These are phyloP conservation scores for Desmodesmus armatus DNA, from an alignment of 139 green algal genomes.

Conservation along the genomic window DNA sequence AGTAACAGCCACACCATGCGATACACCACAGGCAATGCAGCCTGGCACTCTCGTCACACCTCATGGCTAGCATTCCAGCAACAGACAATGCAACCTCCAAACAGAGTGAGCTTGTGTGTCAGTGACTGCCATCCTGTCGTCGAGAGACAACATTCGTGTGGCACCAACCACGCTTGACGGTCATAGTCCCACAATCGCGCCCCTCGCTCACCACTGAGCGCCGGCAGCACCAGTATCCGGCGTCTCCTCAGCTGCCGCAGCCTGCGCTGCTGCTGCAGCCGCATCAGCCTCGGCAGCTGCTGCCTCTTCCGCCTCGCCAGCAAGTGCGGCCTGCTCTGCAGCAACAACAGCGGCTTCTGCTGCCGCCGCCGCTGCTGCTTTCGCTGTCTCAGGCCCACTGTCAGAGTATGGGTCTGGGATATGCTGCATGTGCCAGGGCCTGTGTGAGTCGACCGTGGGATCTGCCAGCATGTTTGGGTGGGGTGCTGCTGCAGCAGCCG, in stretches of 20 bases:
- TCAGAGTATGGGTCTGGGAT: background rate
- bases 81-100: too few relatives aligned
- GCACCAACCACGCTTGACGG: too few relatives aligned
- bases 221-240: slow-evolving; percentile 41
- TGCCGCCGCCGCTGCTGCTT: slow-evolving; percentile 17
- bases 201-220: slow-evolving; percentile 27
- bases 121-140: too few relatives aligned
- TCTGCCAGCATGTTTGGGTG: background rate
- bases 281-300: slow-evolving; percentile 16
- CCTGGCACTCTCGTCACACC: too few relatives aligned
- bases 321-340: slow-evolving; percentile 5
- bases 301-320: background rate
- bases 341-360: slow-evolving; percentile 11
- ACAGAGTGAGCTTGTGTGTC: too few relatives aligned
- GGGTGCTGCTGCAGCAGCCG: slow-evolving; percentile 9
- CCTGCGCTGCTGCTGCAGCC: slow-evolving; percentile 32
- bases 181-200: too few relatives aligned
- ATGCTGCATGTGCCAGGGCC: background rate
- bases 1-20: background rate
- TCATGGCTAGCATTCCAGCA: too few relatives aligned
- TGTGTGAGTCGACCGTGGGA: background rate
- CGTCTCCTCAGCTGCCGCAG: slow-evolving; percentile 13
- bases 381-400: background rate
- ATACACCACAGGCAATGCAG: background rate
- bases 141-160: too few relatives aligned